Evolutionary conservation across 306 rosid species (phyloP).

Genomic region (Cercis canadensis): DNA sequence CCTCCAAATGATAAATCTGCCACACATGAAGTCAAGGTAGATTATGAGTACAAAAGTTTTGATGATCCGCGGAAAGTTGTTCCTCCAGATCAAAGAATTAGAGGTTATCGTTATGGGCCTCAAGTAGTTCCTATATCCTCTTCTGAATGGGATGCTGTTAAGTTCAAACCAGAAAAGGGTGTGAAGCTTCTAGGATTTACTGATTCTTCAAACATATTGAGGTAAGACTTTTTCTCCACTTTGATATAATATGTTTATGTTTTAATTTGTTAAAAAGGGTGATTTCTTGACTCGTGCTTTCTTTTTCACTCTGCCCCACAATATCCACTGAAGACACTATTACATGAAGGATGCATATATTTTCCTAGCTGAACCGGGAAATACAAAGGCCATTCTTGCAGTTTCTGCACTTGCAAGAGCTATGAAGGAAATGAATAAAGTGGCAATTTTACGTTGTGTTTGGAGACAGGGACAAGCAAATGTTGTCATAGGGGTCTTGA

Average conservation of each 20-base stretch:
- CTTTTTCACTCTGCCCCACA: conserved; percentile 32
- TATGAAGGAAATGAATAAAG: conserved; percentile 84
- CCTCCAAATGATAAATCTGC: conserved; percentile 77
- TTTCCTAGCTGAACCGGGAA: conserved; percentile 80
- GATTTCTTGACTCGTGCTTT: conserved; percentile 26
- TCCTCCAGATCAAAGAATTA: conserved; percentile 92
- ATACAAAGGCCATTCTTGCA: conserved; percentile 63
- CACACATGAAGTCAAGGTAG: conserved; percentile 82
- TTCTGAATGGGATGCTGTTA: conserved; percentile 85
- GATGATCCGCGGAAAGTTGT: conserved; percentile 63
- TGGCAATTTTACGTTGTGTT: conserved; percentile 85
- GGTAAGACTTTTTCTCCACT: conserved; percentile 51
- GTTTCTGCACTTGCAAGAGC: conserved; percentile 92
- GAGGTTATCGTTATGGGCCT: conserved; percentile 94
- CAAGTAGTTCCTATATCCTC: conserved; percentile 89
- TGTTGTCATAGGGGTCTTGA: conserved; percentile 77
- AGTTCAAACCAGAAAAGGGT: conserved; percentile 90
- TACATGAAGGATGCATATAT: conserved; percentile 85
- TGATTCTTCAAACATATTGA: conserved; percentile 64
- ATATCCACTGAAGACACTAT: conserved; percentile 58
- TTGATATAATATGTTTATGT: conserved; percentile 21
- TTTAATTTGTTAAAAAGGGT: conserved; percentile 16
- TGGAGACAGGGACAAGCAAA: conserved; percentile 87
- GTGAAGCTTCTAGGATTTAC: conserved; percentile 93
- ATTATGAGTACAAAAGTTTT: conserved; percentile 71